A percentile compares a stretch with the other conserved stretches of the same genome.
Evolutionary conservation across 2,329 filamentous ascomycete species (phyloP).

Genomic region (Colletotrichum lentis): DNA sequence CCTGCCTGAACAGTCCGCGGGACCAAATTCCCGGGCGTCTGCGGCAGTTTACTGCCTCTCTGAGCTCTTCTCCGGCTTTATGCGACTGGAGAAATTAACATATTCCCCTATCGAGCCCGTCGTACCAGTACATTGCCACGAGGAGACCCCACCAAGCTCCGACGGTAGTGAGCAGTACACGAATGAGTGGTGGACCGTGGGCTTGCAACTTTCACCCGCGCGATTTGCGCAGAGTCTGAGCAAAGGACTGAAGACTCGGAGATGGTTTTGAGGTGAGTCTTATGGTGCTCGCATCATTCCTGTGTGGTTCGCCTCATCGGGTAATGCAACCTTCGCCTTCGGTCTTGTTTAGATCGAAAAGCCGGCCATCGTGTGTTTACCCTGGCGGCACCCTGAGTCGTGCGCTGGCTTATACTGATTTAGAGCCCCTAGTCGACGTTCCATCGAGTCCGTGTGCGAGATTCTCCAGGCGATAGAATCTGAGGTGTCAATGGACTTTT

Average conservation of each 20-base stretch:
- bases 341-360: slow-evolving; percentile 23
- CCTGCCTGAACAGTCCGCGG: not conserved
- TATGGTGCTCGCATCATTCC: not conserved
- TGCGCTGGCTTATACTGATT: slow-evolving; percentile 4
- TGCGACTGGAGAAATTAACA: not conserved
- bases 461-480: slow-evolving; percentile 8
- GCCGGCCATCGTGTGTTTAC: not conserved
- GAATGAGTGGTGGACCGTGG: no score
- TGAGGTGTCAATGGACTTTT: not conserved
- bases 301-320: not conserved
- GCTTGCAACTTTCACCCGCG: not conserved
- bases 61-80: not conserved
- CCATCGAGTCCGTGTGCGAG: slow-evolving; percentile 26
- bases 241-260: not conserved
- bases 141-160: slow-evolving; percentile 17
- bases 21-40: not conserved
- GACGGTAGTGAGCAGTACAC: slow-evolving; percentile 17
- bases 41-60: slow-evolving; percentile 19
- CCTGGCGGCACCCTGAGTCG: slow-evolving; percentile 17
- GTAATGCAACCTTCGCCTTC: not conserved
- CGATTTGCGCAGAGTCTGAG: slow-evolving; percentile 6
- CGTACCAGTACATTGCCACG: not conserved
- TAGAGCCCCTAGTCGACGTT: slow-evolving; percentile 28
- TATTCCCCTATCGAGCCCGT: slow-evolving; percentile 14
- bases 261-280: not conserved